Evolutionary conservation across 441 rosid genomes (phyloP), one percentile per base, ranked within the genome.

Genomic region (Isatis lusitanica): DNA sequence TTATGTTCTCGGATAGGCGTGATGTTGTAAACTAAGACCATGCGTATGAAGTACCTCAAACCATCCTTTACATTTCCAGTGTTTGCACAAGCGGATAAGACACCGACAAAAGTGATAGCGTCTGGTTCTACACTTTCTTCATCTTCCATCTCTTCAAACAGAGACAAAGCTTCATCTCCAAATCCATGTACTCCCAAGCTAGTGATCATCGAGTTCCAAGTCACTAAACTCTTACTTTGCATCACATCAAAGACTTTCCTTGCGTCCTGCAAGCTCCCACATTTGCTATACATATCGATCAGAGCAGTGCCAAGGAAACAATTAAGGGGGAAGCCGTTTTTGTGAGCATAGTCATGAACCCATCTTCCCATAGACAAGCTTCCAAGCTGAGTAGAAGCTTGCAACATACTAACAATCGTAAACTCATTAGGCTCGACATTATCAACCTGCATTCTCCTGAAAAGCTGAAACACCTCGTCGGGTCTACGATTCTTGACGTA

Each of bases 271-370:
- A 87, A 71, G 77, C 87, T 83, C 21, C 83, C 88, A 66, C 91
- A 87, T 81, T 87, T 87, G 71, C 88, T 85, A 68, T 85, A 85
- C 88, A 87, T 87, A 74, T 87, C 87, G 24, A 85, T 75, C 71
- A 86, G 82, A 60, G 90, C 88, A 0, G 82, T 79, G 56, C 82
- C 82, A 55, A 79, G 82, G 73, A 78, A 87, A 71, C 80, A 78
- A 44, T 86, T 82, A 5, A 85, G 74, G 1, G 60, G 13, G 26
- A 83, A 82, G 7, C 86, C 84, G 13, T 85, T 82, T 68, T 78
- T 79, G 35, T 75, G 60, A 69, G 83, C 84, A 58, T 76, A 83
- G 16, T 84, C 84, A 62, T 86, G 90, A 72, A 86, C 73, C 88
- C 90, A 81, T 65, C 74, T 65, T 21, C 88, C 88, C 83, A 84